Percentiles rank a stretch among this genome's conserved stretches.
Evolutionary conservation across 179 eudicot genomes (phyloP).

Genomic region (Dionaea muscipula): DNA sequence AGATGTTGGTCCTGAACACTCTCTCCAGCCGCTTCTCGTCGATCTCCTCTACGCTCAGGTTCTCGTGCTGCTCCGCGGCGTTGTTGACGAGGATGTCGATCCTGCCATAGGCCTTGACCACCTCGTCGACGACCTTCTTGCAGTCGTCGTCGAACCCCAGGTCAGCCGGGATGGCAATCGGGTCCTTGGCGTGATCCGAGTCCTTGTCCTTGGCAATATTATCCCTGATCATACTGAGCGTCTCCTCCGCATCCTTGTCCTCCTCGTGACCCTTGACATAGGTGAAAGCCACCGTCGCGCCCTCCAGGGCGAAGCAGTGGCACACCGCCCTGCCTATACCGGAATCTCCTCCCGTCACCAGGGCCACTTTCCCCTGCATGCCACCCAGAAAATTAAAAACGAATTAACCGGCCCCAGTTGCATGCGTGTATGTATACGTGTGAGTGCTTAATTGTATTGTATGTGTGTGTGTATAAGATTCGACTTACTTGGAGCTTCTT

Average conservation of each 20-base stretch:
- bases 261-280: conserved; percentile 64
- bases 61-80: conserved; percentile 59
- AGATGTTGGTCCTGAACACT: conserved; percentile 73
- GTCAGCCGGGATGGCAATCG: conserved; percentile 48
- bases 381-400: neutral
- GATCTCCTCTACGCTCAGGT: conserved; percentile 53
- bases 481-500: conserved; percentile 46
- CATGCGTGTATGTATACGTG: too few relatives aligned
- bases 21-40: conserved; percentile 59
- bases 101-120: conserved; percentile 39
- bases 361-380: conserved; percentile 69
- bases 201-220: conserved; percentile 39
- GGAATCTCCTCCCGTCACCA: conserved; percentile 86
- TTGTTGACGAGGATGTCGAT: conserved; percentile 11
- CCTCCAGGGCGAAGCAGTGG: conserved; percentile 54
- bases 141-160: conserved; percentile 63
- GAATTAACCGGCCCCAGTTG: too few relatives aligned
- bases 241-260: conserved; percentile 59
- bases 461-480: neutral
- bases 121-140: conserved; percentile 62
- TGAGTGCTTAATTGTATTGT: neutral
- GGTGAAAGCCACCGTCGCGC: conserved; percentile 82
- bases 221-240: conserved; percentile 40
- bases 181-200: conserved; percentile 41
- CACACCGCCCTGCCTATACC: conserved; percentile 83